Percentiles rank a stretch among this genome's conserved stretches.
Evolutionary conservation across 1,139 yeast genomes (phyloP).

Genomic region (Groenewaldozyma sp.): DNA sequence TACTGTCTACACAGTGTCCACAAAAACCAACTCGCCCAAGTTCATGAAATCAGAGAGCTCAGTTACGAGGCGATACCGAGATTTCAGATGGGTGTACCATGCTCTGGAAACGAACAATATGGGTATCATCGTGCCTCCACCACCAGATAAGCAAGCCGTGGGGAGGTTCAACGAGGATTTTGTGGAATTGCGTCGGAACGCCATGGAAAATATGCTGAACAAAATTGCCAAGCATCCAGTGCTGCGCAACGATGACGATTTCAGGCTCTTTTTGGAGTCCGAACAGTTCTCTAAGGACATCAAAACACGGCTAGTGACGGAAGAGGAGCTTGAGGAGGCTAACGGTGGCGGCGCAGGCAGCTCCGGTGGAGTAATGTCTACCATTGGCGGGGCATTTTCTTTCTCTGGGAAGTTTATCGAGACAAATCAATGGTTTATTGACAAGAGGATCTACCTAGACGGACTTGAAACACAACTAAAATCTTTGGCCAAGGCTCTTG

Average conservation of each 20-base stretch:
- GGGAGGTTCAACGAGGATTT: slow-evolving; percentile 85
- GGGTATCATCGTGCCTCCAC: slow-evolving; percentile 89
- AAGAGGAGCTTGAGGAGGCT: slow-evolving; percentile 22
- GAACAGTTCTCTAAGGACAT: slow-evolving; percentile 55
- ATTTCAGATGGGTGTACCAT: slow-evolving; percentile 81
- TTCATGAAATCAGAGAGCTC: slow-evolving; percentile 33
- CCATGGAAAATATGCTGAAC: slow-evolving; percentile 79
- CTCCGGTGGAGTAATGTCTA: slow-evolving; percentile 43
- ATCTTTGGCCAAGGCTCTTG: slow-evolving; percentile 62
- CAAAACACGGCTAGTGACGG: slow-evolving; percentile 19
- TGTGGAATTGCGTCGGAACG: slow-evolving; percentile 74
- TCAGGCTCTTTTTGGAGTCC: slow-evolving; percentile 66
- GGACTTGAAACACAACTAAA: slow-evolving; percentile 65
- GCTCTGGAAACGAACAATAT: slow-evolving; percentile 82
- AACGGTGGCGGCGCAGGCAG: slow-evolving; percentile 4
- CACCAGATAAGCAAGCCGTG: slow-evolving; percentile 90
- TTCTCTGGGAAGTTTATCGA: slow-evolving; percentile 55
- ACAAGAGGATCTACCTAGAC: slow-evolving; percentile 61
- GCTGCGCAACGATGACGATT: slow-evolving; percentile 65
- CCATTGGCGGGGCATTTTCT: slow-evolving; percentile 46
- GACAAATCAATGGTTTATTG: slow-evolving; percentile 67
- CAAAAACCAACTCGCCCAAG: slow-evolving; percentile 40
- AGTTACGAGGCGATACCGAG: slow-evolving; percentile 73
- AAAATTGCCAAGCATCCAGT: slow-evolving; percentile 51
- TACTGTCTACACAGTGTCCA: slow-evolving; percentile 72